A percentile compares a stretch with the other conserved stretches of the same genome.
Conservation (phyloP, 73 alveolate species). For the Halteria grandinella region DNA sequence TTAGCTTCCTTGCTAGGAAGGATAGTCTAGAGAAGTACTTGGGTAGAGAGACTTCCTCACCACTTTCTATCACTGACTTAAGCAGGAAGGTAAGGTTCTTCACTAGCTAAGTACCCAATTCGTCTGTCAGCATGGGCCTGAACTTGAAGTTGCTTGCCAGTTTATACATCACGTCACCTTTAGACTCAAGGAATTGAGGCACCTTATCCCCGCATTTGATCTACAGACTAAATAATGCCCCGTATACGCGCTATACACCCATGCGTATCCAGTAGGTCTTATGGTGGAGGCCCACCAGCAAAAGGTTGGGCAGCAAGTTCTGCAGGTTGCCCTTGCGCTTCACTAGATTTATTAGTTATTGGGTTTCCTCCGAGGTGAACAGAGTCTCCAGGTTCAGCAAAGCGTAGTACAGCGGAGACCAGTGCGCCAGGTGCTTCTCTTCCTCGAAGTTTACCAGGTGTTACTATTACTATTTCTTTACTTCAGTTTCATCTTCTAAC, state of each 20-base stretch:
- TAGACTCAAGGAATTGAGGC: neutral
- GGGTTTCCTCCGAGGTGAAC: no score
- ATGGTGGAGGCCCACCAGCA: neutral
- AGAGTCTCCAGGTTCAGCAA: no score
- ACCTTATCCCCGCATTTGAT: neutral
- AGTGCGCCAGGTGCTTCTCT: no score
- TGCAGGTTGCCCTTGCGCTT: no score
- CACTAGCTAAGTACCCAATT: neutral
- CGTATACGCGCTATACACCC: neutral
- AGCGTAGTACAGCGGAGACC: no score
- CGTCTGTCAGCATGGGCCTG: neutral
- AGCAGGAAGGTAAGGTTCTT: neutral
- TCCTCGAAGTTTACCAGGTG: no score
- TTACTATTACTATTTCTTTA: no score
- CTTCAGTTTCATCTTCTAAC: no score
- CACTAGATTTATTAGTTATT: no score
- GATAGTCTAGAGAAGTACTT: neutral
- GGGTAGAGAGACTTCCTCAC: neutral
- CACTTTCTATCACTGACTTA: neutral
- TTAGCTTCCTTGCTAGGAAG: conserved; percentile 31
- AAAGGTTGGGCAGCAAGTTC: no score
- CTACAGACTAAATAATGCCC: neutral
- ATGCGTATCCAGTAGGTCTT: neutral
- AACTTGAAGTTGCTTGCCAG: neutral
- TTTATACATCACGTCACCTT: neutral